Evolutionary conservation across 306 rosid species (phyloP).

Genomic region (Datisca glomerata): DNA sequence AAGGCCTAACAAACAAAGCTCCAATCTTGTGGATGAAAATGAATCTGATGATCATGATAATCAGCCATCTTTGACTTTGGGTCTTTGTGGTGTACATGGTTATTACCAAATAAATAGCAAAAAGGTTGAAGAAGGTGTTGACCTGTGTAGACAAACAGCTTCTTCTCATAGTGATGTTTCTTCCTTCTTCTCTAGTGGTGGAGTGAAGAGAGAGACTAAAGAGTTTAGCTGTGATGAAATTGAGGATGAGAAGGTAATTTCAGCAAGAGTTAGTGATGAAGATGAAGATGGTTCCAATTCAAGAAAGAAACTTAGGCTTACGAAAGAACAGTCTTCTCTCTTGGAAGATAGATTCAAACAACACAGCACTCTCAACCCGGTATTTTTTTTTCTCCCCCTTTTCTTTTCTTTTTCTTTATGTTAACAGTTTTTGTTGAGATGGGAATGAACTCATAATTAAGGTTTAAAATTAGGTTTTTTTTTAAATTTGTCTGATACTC

Average conservation of each 20-base stretch:
- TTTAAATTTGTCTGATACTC: too few species aligned
- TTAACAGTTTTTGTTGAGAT: neutral
- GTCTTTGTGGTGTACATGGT: slow-evolving; percentile 18
- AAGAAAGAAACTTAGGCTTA: slow-evolving; percentile 55
- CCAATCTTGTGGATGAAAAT: neutral
- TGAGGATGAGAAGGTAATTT: slow-evolving; percentile 42
- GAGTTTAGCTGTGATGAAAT: slow-evolving; percentile 29
- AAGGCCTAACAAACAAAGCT: slow-evolving; percentile 11
- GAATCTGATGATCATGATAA: neutral
- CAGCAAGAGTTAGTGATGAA: slow-evolving; percentile 51
- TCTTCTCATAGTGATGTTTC: slow-evolving; percentile 49
- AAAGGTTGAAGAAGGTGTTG: slow-evolving; percentile 9
- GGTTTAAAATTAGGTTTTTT: too few species aligned
- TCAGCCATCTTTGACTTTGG: slow-evolving; percentile 47
- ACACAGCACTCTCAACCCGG: slow-evolving; percentile 69
- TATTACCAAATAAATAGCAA: neutral
- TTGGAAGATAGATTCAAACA: slow-evolving; percentile 62
- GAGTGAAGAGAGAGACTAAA: slow-evolving; percentile 52
- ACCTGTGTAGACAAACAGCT: slow-evolving; percentile 21
- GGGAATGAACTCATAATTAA: too few species aligned
- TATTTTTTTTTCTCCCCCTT: slow-evolving; percentile 4
- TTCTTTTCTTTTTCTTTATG: neutral
- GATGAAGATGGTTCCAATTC: slow-evolving; percentile 56
- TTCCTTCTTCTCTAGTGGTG: slow-evolving; percentile 41
- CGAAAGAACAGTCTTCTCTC: slow-evolving; percentile 53